Evolutionary conservation across 352 stramenopile species (phyloP).

Genomic region (Phytophthora tubulina): DNA sequence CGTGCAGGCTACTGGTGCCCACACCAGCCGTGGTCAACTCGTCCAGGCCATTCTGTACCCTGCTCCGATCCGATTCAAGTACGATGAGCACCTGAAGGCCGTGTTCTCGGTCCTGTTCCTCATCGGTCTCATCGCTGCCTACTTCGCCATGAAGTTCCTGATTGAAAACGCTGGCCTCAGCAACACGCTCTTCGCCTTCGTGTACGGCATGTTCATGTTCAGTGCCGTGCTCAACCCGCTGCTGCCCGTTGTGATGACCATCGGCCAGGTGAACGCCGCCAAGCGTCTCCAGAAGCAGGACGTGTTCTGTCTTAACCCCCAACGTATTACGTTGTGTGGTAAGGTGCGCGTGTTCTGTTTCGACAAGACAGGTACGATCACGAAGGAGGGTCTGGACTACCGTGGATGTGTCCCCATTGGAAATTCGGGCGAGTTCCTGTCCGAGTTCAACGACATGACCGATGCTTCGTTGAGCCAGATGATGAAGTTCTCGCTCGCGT

Average conservation of each 20-base stretch:
- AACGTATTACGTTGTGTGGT: constrained; percentile 89
- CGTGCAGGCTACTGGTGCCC: constrained; percentile 83
- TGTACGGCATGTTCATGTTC: constrained; percentile 87
- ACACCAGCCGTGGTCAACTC: constrained; percentile 88
- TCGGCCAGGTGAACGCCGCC: constrained; percentile 87
- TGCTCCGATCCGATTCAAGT: constrained; percentile 91
- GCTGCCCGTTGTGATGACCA: constrained; percentile 90
- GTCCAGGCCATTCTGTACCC: constrained; percentile 90
- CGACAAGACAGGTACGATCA: constrained; percentile 95
- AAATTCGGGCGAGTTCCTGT: constrained; percentile 49
- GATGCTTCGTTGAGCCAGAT: constrained; percentile 43
- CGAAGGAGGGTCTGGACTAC: constrained; percentile 91
- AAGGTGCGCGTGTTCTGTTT: constrained; percentile 93
- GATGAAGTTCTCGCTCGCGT: constrained; percentile 78
- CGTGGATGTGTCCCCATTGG: constrained; percentile 66
- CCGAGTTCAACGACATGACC: constrained; percentile 70
- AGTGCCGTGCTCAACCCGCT: constrained; percentile 83
- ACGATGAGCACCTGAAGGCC: constrained; percentile 90
- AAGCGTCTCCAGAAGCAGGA: constrained; percentile 77
- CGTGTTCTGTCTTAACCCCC: constrained; percentile 87
- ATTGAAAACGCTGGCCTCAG: constrained; percentile 71
- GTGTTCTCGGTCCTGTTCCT: constrained; percentile 85
- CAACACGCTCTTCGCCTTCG: constrained; percentile 77
- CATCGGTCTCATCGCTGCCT: constrained; percentile 78
- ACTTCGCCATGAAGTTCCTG: constrained; percentile 80